Conservation (phyloP, 2,329 filamentous ascomycete genomes). For the Ophiocordyceps unilateralis region DNA sequence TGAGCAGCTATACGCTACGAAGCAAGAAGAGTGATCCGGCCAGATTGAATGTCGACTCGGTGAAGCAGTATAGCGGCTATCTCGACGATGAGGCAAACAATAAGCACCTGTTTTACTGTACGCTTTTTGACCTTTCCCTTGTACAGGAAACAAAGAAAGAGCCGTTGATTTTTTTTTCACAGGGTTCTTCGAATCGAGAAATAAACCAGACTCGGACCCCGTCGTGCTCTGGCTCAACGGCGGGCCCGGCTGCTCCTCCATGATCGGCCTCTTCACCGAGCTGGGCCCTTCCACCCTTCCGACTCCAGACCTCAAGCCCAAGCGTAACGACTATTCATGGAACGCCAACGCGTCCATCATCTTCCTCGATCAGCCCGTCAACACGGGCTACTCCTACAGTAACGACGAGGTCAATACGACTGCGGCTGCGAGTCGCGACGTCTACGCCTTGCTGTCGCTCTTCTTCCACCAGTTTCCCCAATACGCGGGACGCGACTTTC, state of each 20-base stretch:
- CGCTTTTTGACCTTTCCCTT: not conserved
- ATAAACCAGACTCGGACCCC: conserved; percentile 17
- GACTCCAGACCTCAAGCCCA: conserved; percentile 11
- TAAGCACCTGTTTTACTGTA: not conserved
- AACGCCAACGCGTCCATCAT: conserved; percentile 49
- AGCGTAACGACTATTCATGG: conserved; percentile 42
- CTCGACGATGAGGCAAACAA: not conserved
- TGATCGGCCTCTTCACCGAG: conserved; percentile 35
- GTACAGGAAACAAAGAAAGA: too few relatives aligned
- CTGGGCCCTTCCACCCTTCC: conserved; percentile 67
- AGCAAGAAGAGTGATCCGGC: conserved; percentile 44
- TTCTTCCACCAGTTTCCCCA: conserved; percentile 98
- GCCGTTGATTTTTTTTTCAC: not conserved
- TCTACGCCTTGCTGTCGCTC: conserved; percentile 63
- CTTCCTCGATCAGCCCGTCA: conserved; percentile 47
- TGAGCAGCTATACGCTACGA: conserved; percentile 57
- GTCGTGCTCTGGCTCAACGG: conserved; percentile 38
- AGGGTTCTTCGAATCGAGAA: conserved; percentile 28
- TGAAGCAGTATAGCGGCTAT: not conserved
- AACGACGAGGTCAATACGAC: not conserved
- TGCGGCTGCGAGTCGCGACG: not conserved
- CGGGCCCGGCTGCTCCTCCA: conserved; percentile 16
- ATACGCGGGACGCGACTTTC: conserved; percentile 86
- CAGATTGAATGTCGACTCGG: not conserved
- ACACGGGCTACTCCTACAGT: conserved; percentile 14